phyloP scores from a whole-genome alignment of 176 grass and related monocot genomes.

The Luzula sylvatica region DNA sequence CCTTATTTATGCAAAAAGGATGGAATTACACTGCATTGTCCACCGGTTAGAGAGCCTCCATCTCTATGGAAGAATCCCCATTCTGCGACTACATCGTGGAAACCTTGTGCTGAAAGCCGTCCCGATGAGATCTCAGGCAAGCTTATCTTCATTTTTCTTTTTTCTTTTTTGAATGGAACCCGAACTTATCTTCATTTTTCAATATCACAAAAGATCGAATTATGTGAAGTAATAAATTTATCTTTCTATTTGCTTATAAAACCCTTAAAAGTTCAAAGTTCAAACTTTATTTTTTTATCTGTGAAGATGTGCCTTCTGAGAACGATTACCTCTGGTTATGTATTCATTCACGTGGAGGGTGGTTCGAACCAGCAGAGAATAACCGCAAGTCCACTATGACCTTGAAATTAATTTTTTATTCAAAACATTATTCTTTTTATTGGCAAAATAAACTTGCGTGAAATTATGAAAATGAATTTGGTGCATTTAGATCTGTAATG shows the following conservation, averaged over 20 bases:
- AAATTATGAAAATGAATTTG: too few relatives aligned
- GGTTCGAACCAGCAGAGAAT: too few relatives aligned
- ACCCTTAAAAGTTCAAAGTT: not conserved
- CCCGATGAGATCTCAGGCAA: slow-evolving; percentile 48
- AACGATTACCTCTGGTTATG: too few relatives aligned
- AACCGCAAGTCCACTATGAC: too few relatives aligned
- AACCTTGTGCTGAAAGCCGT: slow-evolving; percentile 51
- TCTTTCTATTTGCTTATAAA: slow-evolving; percentile 1
- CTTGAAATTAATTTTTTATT: too few relatives aligned
- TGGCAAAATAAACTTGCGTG: too few relatives aligned
- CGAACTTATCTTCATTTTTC: too few relatives aligned
- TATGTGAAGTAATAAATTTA: not conserved
- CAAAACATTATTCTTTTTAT: slow-evolving; percentile 30
- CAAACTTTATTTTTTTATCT: slow-evolving; percentile 26
- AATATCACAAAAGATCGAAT: not conserved
- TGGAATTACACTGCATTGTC: slow-evolving; percentile 60
- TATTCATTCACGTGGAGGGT: slow-evolving; percentile 90
- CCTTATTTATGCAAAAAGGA: slow-evolving; percentile 50
- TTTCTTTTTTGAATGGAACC: not conserved
- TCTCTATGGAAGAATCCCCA: slow-evolving; percentile 80
- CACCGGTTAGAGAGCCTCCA: slow-evolving; percentile 38
- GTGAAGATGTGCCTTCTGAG: too few relatives aligned
- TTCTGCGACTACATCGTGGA: slow-evolving; percentile 57
- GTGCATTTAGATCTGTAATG: slow-evolving; percentile 43
- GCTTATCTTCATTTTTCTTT: not conserved